phyloP scores from a whole-genome alignment of 257 asterid species.

The Prunella vulgaris region DNA sequence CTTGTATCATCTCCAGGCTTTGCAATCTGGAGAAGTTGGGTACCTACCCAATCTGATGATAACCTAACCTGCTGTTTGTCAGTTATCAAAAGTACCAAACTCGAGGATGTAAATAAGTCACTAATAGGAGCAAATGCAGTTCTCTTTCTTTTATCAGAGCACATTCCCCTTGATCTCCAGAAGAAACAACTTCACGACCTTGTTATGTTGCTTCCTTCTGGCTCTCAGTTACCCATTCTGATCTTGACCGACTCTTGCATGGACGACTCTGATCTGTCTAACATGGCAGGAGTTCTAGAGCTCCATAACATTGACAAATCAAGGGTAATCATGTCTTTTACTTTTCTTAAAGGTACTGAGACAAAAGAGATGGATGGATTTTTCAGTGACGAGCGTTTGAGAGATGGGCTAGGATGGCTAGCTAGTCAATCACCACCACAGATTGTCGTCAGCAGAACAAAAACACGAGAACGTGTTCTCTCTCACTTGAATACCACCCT shows the following conservation, averaged over 20 bases:
- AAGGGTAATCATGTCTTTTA: constrained; percentile 27
- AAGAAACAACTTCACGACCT: constrained; percentile 56
- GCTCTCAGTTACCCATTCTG: constrained; percentile 73
- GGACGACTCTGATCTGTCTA: constrained; percentile 39
- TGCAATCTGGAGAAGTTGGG: constrained; percentile 80
- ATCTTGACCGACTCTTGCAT: constrained; percentile 56
- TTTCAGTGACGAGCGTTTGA: constrained; percentile 60
- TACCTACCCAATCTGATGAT: constrained; percentile 37
- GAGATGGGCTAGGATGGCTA: constrained; percentile 80
- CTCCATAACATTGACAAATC: constrained; percentile 56
- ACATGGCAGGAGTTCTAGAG: constrained; percentile 42
- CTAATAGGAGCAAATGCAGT: constrained; percentile 66
- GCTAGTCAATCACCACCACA: constrained; percentile 69
- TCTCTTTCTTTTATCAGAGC: constrained; percentile 60
- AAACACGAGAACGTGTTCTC: constrained; percentile 71
- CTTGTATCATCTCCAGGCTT: constrained; percentile 54
- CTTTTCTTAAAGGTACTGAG: constrained; percentile 45
- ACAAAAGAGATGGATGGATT: constrained; percentile 41
- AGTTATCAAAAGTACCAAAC: constrained; percentile 47
- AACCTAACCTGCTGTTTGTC: constrained; percentile 63
- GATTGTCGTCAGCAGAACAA: constrained; percentile 39
- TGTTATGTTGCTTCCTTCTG: constrained; percentile 49
- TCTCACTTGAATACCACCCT: constrained; percentile 52
- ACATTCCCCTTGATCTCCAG: constrained; percentile 53
- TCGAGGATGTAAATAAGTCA: constrained; percentile 37